phyloP scores from a whole-genome alignment of 2,329 filamentous ascomycete species.

The Ilyonectria sp. region DNA sequence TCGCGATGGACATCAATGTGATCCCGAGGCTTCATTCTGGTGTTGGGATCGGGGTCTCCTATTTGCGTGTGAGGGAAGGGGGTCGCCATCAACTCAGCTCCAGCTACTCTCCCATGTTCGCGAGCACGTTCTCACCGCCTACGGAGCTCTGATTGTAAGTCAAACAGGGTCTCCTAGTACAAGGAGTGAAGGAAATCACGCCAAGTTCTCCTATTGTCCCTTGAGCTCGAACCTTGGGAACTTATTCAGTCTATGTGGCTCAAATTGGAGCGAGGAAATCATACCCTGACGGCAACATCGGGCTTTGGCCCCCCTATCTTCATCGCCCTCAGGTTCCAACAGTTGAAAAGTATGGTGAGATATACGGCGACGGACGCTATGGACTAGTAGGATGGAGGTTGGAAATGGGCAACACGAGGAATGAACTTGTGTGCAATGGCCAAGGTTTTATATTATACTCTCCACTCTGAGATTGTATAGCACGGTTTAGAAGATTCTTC shows the following conservation, averaged over 20 bases:
- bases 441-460: no score
- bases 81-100: not conserved
- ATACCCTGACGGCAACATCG: slow-evolving; percentile 14
- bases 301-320: slow-evolving; percentile 8
- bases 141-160: slow-evolving; percentile 20
- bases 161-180: not conserved
- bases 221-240: not conserved
- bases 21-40: not conserved
- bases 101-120: slow-evolving; percentile 13
- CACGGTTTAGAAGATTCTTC: no score
- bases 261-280: slow-evolving; percentile 4
- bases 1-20: not conserved
- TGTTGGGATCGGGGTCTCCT: slow-evolving; percentile 19
- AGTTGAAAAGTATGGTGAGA: no score
- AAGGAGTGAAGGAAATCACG: no score
- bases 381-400: no score
- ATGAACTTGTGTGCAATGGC: no score
- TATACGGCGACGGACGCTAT: no score
- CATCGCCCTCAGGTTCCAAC: no score
- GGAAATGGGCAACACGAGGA: no score
- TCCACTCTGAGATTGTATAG: no score
- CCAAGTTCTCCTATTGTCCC: not conserved
- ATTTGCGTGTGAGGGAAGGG: slow-evolving; percentile 13
- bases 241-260: not conserved
- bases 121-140: slow-evolving; percentile 10